A percentile compares a stretch with the other conserved stretches of the same genome.
These are phyloP conservation scores for Podaxis sp. DNA, from an alignment of 768 basidiomycete species.

Conservation along the genomic window DNA sequence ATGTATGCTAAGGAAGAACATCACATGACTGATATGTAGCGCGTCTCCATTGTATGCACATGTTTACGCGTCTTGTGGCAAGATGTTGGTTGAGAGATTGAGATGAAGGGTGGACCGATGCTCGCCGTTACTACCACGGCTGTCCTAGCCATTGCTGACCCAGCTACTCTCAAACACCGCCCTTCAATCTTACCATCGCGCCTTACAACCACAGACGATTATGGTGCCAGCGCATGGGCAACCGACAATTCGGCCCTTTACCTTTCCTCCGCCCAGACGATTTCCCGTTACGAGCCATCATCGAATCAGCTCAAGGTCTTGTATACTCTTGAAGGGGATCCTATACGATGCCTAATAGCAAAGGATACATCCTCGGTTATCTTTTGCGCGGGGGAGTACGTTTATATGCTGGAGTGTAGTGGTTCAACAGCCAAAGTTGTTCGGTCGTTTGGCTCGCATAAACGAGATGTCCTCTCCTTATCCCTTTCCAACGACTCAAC, in stretches of 20 bases:
- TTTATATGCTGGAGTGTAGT: slow-evolving; percentile 47
- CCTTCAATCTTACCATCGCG: slow-evolving; percentile 38
- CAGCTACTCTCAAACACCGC: slow-evolving; percentile 39
- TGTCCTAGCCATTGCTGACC: slow-evolving; percentile 45
- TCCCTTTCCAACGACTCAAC: slow-evolving; percentile 56
- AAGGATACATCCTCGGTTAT: slow-evolving; percentile 40
- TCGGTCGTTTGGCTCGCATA: slow-evolving; percentile 51
- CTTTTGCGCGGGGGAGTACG: slow-evolving; percentile 39
- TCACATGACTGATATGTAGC: neutral
- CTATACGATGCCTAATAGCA: slow-evolving; percentile 27
- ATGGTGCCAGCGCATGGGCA: slow-evolving; percentile 50
- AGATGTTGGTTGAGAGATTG: neutral
- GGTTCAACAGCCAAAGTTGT: slow-evolving; percentile 32
- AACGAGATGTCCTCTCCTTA: slow-evolving; percentile 42
- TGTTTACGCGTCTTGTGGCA: slow-evolving; percentile 1
- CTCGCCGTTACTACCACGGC: slow-evolving; percentile 48
- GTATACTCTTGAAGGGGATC: slow-evolving; percentile 26
- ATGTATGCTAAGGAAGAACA: neutral
- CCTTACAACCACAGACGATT: slow-evolving; percentile 26
- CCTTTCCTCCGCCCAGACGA: slow-evolving; percentile 39
- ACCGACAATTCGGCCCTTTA: slow-evolving; percentile 52
- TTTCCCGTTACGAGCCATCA: slow-evolving; percentile 51
- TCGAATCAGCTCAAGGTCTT: slow-evolving; percentile 41
- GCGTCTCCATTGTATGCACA: neutral
- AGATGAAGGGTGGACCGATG: slow-evolving; percentile 31